phyloP scores from a whole-genome alignment of 1,284 basidiomycete species.

The Cryptococcus sp. region DNA sequence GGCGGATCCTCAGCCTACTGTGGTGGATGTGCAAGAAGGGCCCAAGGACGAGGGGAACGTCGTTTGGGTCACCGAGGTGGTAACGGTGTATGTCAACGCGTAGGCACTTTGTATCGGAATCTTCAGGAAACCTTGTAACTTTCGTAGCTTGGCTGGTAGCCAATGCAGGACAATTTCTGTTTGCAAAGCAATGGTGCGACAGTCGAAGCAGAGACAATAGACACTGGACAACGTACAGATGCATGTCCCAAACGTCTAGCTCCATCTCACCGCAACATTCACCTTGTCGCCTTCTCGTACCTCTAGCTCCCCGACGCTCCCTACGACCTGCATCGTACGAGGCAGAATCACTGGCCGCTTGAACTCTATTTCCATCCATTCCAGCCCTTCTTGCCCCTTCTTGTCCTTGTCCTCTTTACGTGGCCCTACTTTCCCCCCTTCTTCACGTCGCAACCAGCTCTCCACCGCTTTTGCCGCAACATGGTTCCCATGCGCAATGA shows the following conservation, averaged over 20 bases:
- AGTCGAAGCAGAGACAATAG: too few species aligned
- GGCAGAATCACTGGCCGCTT: constrained; percentile 16
- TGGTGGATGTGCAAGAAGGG: neutral
- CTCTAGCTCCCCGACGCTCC: neutral
- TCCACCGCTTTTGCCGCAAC: constrained; percentile 7
- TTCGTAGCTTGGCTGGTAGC: too few species aligned
- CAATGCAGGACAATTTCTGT: too few species aligned
- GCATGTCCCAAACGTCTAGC: neutral
- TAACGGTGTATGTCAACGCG: neutral
- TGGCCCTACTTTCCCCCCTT: too few species aligned
- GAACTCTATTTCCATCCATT: constrained; percentile 15
- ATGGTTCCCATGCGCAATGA: constrained; percentile 20
- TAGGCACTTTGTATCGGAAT: too few species aligned
- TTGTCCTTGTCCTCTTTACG: too few species aligned
- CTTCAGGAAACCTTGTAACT: too few species aligned
- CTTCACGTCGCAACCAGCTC: neutral
- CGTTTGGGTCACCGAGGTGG: neutral
- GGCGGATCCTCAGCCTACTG: neutral
- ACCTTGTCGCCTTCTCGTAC: neutral
- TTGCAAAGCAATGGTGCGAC: too few species aligned
- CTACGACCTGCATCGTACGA: constrained; percentile 1
- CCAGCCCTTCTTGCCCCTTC: neutral
- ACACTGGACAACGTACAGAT: neutral
- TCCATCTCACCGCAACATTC: neutral
- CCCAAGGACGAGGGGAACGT: neutral